Evolutionary conservation across 225 moss, liverwort and hornwort species (phyloP), one percentile per base, ranked within the genome.

Genomic region (Takakia lepidozioides): DNA sequence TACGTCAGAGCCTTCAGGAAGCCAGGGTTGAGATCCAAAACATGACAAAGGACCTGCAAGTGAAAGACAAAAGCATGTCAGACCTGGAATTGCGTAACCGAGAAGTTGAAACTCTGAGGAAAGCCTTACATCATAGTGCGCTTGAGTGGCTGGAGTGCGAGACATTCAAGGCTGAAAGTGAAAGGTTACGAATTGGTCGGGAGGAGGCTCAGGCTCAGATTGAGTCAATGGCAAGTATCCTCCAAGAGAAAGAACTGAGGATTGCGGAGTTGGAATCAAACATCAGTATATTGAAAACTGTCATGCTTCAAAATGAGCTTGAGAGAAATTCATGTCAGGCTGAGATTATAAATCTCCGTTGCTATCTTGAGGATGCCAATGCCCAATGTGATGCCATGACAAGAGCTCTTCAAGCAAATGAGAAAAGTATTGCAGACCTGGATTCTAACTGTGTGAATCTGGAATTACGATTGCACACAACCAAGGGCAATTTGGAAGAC

Each of bases 141-240:
- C 23, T 46, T 13, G 45, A 46, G 11, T 46, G 45, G 45, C 20
- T 41, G 10, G 41, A 41, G 1, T 41, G 20, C 20, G 41, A 41
- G 41, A 17, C 41, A 16, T 41, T 41, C 18, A 41, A 20, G n/a
- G 11, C n/a, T 41, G 41, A 19, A 8, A 41, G 20, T 41, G 41
- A 7, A 17, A 18, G 17, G 14, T 19, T 41, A 19, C 41, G 1
- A 3, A n/a, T n/a, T n/a, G n/a, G n/a, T n/a, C n/a, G n/a, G n/a
- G n/a, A n/a, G n/a, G n/a, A n/a, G n/a, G n/a, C n/a, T n/a, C n/a
- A n/a, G n/a, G n/a, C n/a, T n/a, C n/a, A n/a, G n/a, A n/a, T n/a
- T n/a, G n/a, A n/a, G n/a, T n/a, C n/a, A n/a, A n/a, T n/a, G n/a
- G n/a, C n/a, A n/a, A n/a, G n/a, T n/a, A n/a, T n/a, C n/a, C n/a